A percentile compares a stretch with the other conserved stretches of the same genome.
These are phyloP conservation scores for Candida odintsovae DNA, from an alignment of 805 yeast species.

Conservation along the genomic window DNA sequence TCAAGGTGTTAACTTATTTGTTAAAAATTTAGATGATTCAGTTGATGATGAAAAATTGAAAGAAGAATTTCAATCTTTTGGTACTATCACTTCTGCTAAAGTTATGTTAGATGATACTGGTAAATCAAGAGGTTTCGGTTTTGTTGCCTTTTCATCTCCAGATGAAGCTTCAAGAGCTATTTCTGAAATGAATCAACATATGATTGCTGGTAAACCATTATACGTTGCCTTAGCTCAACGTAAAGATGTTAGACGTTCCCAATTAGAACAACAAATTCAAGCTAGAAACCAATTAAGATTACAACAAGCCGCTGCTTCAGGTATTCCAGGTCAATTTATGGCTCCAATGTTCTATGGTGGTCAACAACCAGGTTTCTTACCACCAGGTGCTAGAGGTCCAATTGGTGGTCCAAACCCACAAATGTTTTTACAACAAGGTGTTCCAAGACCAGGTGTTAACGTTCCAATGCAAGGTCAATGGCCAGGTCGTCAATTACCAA, in stretches of 20 bases:
- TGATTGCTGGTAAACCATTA: constrained; percentile 91
- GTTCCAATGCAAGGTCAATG: constrained; percentile 59
- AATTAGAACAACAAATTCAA: constrained; percentile 95
- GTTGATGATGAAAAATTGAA: constrained; percentile 86
- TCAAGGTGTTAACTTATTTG: constrained; percentile 96
- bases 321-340: constrained; percentile 82
- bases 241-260: constrained; percentile 95
- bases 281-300: constrained; percentile 98
- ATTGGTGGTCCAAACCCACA: constrained; percentile 78
- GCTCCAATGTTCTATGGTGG: constrained; percentile 65
- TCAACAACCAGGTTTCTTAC: constrained; percentile 71
- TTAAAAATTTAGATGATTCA: constrained; percentile 93
- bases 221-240: constrained; percentile 99
- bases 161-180: constrained; percentile 99
- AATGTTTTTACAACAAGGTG: constrained; percentile 62
- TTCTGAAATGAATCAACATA: constrained; percentile 96
- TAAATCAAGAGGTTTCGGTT: constrained; percentile 97
- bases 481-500: constrained; percentile 52
- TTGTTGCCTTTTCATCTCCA: constrained; percentile 95
- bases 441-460: constrained; percentile 48
- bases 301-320: constrained; percentile 92
- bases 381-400: constrained; percentile 80
- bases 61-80: constrained; percentile 91
- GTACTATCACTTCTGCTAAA: constrained; percentile 91
- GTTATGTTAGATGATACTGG: constrained; percentile 94